phyloP scores from a whole-genome alignment of 305 asterid genomes.

The Monarda citriodora region DNA sequence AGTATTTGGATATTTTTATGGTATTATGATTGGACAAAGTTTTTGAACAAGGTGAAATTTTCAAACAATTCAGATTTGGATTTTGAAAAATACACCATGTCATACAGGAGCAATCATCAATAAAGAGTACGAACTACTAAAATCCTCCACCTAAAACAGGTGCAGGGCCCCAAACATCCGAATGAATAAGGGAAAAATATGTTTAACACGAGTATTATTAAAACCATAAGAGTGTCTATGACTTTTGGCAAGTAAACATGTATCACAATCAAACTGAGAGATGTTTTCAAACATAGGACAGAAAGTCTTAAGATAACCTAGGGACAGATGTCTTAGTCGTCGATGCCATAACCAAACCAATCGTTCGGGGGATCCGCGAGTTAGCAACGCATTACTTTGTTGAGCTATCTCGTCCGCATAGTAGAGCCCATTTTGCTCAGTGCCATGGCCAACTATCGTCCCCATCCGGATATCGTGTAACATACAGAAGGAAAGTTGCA shows the following conservation, averaged over 20 bases:
- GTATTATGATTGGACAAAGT: background rate
- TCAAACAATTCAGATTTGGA: background rate
- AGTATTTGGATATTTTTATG: background rate
- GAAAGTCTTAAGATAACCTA: background rate
- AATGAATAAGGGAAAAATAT: background rate
- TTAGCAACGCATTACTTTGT: background rate
- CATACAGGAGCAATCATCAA: background rate
- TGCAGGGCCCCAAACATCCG: slow-evolving; percentile 6
- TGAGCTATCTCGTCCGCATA: slow-evolving; percentile 1
- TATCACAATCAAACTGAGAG: background rate
- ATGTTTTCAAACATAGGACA: background rate
- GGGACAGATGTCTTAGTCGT: background rate
- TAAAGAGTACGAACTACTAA: background rate
- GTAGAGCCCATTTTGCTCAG: too few relatives aligned
- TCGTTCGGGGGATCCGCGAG: background rate
- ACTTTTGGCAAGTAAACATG: background rate
- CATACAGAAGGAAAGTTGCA: background rate
- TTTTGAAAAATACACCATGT: background rate
- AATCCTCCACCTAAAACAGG: background rate
- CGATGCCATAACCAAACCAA: slow-evolving; percentile 1
- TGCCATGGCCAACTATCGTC: background rate
- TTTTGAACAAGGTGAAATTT: background rate
- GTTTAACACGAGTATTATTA: background rate
- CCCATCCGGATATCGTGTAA: background rate
- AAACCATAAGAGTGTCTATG: background rate